Percentiles rank a stretch among this genome's conserved stretches.
Conservation (phyloP, 2,329 filamentous ascomycete genomes). For the Colletotrichum kahawae region DNA sequence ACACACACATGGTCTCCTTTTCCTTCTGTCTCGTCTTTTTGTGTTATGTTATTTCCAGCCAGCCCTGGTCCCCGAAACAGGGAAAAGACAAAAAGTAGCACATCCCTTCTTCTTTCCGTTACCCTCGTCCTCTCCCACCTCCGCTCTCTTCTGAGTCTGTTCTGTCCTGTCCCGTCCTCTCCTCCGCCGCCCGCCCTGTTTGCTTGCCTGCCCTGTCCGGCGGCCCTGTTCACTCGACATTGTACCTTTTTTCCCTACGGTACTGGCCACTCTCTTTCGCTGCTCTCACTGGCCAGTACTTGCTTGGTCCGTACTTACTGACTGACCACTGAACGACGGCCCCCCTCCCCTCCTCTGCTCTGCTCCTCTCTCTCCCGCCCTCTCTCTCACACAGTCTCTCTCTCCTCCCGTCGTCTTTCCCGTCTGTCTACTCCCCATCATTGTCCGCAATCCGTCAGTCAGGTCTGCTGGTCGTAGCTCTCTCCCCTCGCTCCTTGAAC, state of each 20-base stretch:
- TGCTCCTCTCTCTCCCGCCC: neutral
- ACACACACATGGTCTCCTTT: neutral
- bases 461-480: neutral
- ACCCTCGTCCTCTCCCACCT: neutral
- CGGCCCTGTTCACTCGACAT: neutral
- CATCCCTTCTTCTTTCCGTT: conserved; percentile 9
- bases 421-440: neutral
- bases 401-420: neutral
- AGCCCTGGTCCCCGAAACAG: conserved; percentile 1
- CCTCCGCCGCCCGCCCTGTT: neutral
- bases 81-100: conserved; percentile 8
- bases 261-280: neutral
- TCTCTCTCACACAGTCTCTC: neutral
- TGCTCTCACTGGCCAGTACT: neutral
- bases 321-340: neutral
- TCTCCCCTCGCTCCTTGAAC: neutral
- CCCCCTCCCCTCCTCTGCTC: neutral
- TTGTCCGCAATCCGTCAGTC: neutral
- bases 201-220: neutral
- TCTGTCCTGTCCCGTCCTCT: neutral
- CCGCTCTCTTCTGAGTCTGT: neutral
- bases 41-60: neutral
- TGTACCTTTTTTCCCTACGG: neutral
- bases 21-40: neutral
- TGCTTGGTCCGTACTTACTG: neutral